Conservation (phyloP, 164 flowering plant genomes). For the Dillenia suffruticosa region DNA sequence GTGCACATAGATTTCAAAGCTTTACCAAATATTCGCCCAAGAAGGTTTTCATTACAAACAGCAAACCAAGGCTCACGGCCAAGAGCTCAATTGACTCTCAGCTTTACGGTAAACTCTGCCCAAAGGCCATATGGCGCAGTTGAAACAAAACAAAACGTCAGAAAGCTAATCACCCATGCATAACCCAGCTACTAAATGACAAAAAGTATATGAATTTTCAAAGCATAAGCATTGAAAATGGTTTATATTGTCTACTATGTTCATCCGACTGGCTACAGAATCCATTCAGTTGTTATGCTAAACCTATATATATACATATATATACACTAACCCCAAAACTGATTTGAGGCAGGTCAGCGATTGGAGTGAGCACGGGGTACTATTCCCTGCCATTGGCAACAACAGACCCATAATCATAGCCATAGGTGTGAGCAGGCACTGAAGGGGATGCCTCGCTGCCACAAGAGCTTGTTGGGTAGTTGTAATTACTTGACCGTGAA, state of each 20-base stretch:
- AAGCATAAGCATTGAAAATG: no score
- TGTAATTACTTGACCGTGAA: slow-evolving; percentile 5
- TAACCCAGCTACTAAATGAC: slow-evolving; percentile 7
- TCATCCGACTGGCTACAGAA: not conserved
- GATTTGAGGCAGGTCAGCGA: not conserved
- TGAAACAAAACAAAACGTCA: slow-evolving; percentile 2
- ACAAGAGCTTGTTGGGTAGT: slow-evolving; percentile 13
- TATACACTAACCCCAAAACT: not conserved
- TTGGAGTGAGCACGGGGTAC: not conserved
- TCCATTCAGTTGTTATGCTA: not conserved
- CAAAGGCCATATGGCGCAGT: no score
- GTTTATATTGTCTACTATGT: not conserved
- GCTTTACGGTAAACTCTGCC: no score
- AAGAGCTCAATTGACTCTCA: not conserved
- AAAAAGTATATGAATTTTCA: slow-evolving; percentile 4
- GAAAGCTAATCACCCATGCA: slow-evolving; percentile 2
- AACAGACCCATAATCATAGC: slow-evolving; percentile 15
- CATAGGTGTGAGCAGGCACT: slow-evolving; percentile 9
- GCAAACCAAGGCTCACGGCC: not conserved
- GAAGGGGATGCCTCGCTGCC: slow-evolving; percentile 1
- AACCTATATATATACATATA: not conserved
- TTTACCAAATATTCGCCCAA: slow-evolving; percentile 1
- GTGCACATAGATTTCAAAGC: not conserved
- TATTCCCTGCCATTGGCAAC: slow-evolving; percentile 43
- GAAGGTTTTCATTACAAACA: not conserved